Percentiles rank a stretch among this genome's conserved stretches.
phyloP scores from a whole-genome alignment of 371 early-diverging fungal genomes.

The Mucor circinelloides region DNA sequence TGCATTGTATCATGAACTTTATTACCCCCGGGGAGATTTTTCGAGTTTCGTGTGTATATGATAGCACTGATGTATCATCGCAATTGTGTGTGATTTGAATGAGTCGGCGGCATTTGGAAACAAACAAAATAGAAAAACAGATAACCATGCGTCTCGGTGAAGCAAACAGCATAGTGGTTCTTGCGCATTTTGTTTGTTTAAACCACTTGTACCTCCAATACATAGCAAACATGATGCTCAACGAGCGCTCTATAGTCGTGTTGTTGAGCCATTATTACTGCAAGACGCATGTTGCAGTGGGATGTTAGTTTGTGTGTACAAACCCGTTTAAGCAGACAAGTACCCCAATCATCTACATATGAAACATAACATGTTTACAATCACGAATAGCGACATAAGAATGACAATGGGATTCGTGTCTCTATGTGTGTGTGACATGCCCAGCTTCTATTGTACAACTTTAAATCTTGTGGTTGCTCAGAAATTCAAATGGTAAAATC shows the following conservation, averaged over 20 bases:
- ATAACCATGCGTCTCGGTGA: not conserved
- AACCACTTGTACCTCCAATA: not conserved
- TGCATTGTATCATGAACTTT: not conserved
- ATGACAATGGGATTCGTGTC: not conserved
- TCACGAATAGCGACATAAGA: not conserved
- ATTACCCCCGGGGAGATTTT: slow-evolving; percentile 3
- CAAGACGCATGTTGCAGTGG: not conserved
- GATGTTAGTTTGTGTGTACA: too few relatives aligned
- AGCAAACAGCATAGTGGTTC: not conserved
- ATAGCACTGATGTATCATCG: not conserved
- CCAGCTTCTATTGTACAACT: not conserved
- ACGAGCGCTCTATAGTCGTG: not conserved
- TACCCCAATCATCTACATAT: not conserved
- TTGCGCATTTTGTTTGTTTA: not conserved
- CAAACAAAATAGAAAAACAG: not conserved
- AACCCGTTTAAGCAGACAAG: not conserved
- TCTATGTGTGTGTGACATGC: not conserved
- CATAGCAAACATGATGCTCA: not conserved
- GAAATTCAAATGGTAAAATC: not conserved
- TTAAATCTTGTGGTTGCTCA: not conserved
- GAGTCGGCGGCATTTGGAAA: not conserved
- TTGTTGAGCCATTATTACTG: not conserved
- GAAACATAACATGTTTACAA: not conserved
- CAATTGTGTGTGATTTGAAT: not conserved
- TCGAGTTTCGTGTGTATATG: not conserved